Percentiles rank a stretch among this genome's conserved stretches.
These are phyloP conservation scores for Pichia deserticola DNA, from an alignment of 805 yeast species.

Conservation along the genomic window DNA sequence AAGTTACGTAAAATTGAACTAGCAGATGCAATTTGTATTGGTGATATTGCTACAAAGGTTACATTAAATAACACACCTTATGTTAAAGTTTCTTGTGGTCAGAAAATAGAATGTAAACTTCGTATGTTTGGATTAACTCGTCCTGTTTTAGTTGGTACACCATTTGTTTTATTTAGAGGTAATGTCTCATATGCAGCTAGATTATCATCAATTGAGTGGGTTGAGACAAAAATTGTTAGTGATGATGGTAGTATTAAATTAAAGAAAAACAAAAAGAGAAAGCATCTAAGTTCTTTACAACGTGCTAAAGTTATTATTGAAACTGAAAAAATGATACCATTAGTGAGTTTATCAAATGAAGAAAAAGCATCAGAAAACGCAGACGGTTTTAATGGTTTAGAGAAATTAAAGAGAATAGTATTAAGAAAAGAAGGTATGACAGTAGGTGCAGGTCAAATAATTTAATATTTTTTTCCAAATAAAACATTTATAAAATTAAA, in stretches of 20 bases:
- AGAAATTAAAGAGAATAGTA: slow-evolving; percentile 54
- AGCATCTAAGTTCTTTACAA: slow-evolving; percentile 54
- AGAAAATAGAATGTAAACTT: slow-evolving; percentile 47
- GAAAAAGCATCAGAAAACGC: not conserved
- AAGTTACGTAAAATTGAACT: slow-evolving; percentile 31
- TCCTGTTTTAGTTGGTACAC: slow-evolving; percentile 75
- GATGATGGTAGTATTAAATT: slow-evolving; percentile 13
- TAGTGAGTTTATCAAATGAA: slow-evolving; percentile 1
- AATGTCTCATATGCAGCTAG: slow-evolving; percentile 66
- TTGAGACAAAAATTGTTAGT: slow-evolving; percentile 21
- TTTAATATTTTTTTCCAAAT: not conserved
- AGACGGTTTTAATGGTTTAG: not conserved
- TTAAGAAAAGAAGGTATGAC: slow-evolving; percentile 63
- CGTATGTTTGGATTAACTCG: slow-evolving; percentile 58
- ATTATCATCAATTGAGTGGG: slow-evolving; percentile 37
- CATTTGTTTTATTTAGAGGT: slow-evolving; percentile 71
- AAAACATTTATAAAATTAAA: too few species aligned
- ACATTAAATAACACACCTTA: not conserved
- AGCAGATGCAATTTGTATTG: slow-evolving; percentile 45
- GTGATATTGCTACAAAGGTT: slow-evolving; percentile 51
- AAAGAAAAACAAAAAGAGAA: slow-evolving; percentile 41
- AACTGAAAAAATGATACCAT: slow-evolving; percentile 1
- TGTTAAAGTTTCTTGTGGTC: slow-evolving; percentile 34
- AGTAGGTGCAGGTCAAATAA: slow-evolving; percentile 41
- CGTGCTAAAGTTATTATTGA: slow-evolving; percentile 48